Base-by-base conservation (phyloP, 805 yeast species). In the Candida patagonica region DNA sequence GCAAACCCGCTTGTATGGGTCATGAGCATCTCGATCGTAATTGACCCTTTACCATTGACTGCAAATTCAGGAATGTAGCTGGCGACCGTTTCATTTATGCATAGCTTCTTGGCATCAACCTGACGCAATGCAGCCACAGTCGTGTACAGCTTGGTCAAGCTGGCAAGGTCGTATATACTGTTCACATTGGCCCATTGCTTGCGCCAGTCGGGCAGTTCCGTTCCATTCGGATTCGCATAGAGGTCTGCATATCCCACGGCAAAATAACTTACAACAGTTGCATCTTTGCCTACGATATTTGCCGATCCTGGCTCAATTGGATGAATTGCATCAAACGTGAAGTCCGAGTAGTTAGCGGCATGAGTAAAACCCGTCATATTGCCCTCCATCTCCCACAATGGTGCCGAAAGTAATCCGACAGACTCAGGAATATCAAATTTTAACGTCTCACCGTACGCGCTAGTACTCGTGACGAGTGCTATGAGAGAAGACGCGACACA, bases 121-220 rank as follows among this genome's bases (percentile, higher is more conserved):
- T 30, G 40, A 21, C 35, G 35, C 33, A 46, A 30, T 4, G 38
- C 40, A 10, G 44, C 46, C 3, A 45, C 13, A 9, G 49, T 45
- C 5, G 49, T 45, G 37, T 37, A 45, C 20, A 45, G 38, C 38
- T 45, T 45, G 26, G 44, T 27, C 13, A 45, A 12, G 26, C 40
- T 34, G 7, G 35, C 41, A 19, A 43, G 20, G 21, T 45, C 48
- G 25, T 36, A 45, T 8, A 45, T 38, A 20, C 42, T 35, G 34
- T 42, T 34, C 20, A 20, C 22, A 3, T 21, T 5, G 21, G 40
- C 35, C 13, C 26, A 12, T 23, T 42, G 26, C 35, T 35, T 22
- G 23, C 40, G 26, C 23, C 33, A 20, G 27, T 21, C 20, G 2
- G 42, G 43, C 25, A 45, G 30, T 23, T 26, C 24, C 3, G 30